Conservation (phyloP, 495 filamentous ascomycete genomes). For the Penicillium bialowiezense region DNA sequence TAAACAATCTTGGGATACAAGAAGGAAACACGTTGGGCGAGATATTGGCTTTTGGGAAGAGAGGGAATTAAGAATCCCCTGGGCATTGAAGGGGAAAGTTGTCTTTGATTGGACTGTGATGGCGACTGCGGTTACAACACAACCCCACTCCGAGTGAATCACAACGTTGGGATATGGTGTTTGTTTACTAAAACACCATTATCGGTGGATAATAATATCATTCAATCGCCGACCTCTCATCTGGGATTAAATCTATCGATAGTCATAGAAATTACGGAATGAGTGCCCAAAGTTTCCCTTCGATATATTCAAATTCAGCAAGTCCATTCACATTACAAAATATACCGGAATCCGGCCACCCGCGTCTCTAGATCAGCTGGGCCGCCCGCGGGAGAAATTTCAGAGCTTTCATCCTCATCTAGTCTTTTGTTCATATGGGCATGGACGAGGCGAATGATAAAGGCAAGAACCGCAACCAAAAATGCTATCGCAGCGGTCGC, state of each 20-base stretch:
- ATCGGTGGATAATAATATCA: too few relatives aligned
- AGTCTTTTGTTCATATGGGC: constrained; percentile 62
- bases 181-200: too few relatives aligned
- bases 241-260: too few relatives aligned
- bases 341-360: constrained; percentile 59
- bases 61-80: too few relatives aligned
- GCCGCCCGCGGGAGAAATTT: constrained; percentile 31
- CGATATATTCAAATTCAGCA: too few relatives aligned
- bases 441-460: constrained; percentile 45
- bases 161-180: too few relatives aligned
- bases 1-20: too few relatives aligned
- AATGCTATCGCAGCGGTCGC: constrained; percentile 31
- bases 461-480: constrained; percentile 25
- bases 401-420: constrained; percentile 41
- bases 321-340: constrained; percentile 13
- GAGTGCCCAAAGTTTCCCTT: too few relatives aligned
- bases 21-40: too few relatives aligned
- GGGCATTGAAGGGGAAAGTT: background rate
- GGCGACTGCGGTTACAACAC: constrained; percentile 3
- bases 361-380: constrained; percentile 39
- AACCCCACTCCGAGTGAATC: background rate
- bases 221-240: too few relatives aligned
- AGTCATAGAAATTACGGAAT: too few relatives aligned
- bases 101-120: constrained; percentile 21
- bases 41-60: too few relatives aligned